These are phyloP conservation scores for Gossypium mustelinum DNA, from an alignment of 345 rosid genomes.

Conservation along the genomic window DNA sequence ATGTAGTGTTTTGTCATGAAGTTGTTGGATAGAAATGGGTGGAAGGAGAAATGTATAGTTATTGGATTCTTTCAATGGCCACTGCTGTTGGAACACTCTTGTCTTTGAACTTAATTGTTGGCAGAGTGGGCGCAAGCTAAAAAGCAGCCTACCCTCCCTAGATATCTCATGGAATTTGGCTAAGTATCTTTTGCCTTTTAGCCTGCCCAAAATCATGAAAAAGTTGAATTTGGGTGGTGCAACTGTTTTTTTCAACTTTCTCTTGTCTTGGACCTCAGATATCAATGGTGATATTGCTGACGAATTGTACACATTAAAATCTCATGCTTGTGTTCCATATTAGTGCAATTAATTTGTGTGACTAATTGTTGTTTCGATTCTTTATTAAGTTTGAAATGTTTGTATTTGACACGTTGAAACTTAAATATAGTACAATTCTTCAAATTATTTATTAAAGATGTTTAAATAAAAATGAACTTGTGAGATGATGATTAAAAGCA, in stretches of 20 bases:
- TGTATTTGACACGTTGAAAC: too few relatives aligned
- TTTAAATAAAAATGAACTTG: background rate
- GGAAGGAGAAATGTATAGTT: conserved; percentile 12
- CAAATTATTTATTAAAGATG: background rate
- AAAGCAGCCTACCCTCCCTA: conserved; percentile 7
- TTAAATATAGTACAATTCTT: too few relatives aligned
- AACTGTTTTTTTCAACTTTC: background rate
- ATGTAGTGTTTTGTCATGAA: conserved; percentile 24
- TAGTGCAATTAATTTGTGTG: too few relatives aligned
- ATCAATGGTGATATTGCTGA: background rate
- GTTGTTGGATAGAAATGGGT: conserved; percentile 32
- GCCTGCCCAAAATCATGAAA: background rate
- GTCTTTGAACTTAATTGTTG: conserved; percentile 6
- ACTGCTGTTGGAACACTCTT: background rate
- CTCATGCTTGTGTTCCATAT: too few relatives aligned
- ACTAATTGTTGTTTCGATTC: too few relatives aligned
- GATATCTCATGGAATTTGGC: background rate
- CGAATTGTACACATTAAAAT: background rate
- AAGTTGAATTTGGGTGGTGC: background rate
- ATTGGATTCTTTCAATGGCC: conserved; percentile 7
- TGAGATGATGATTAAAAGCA: background rate
- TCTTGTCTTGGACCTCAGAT: background rate
- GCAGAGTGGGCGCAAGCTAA: background rate
- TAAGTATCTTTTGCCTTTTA: background rate
- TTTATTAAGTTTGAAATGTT: too few relatives aligned